Evolutionary conservation across 164 flowering plant genomes (phyloP), one percentile per base, ranked within the genome.

Genomic region (Cinnamomum chago): DNA sequence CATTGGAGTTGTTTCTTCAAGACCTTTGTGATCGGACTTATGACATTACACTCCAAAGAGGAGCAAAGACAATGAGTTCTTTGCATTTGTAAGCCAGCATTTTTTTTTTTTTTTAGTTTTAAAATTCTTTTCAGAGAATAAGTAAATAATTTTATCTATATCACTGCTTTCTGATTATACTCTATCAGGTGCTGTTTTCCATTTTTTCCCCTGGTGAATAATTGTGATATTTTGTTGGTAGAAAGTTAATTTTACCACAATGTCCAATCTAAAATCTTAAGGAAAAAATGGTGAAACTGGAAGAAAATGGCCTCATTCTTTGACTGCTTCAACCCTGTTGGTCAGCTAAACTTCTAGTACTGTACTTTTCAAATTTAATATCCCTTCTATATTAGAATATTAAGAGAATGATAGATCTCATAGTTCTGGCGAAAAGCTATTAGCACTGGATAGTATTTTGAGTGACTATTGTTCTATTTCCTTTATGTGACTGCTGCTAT

Each of bases 31-130:
- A 76, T 65, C 73, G 74, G 62, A 76, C 78, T 50, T 76, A 76
- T 70, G 73, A 76, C 25, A 71, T 76, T 18, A 76, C 78, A n/a
- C 73, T 76, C 17, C 70, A 65, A 65, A 76, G 78, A 65, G 78
- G 78, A 50, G 78, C 78, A 50, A 76, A 76, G 74, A 76, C 78
- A 70, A 71, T 76, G 60, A 76, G 78, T 51, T 22, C 78, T 62
- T 76, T 76, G 50, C 78, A 76, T 70, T 35, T 76, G 78, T 76
- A 65, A 76, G 78, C 67, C 12, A 66, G 24, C 55, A 67, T 28
- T 67, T 67, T 17, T 20, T 55, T 18, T 55, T 18, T 55, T 18
- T 24, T 24, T 24, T 55, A 10, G 4, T 55, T 18, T 55, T 55
- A 17, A 55, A 55, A 18, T 55, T 55, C 4, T 55, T 55, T 17